Evolutionary conservation across 805 yeast genomes (phyloP), one percentile per base, ranked within the genome.

Genomic region (Kluyveromyces dobzhanskii): DNA sequence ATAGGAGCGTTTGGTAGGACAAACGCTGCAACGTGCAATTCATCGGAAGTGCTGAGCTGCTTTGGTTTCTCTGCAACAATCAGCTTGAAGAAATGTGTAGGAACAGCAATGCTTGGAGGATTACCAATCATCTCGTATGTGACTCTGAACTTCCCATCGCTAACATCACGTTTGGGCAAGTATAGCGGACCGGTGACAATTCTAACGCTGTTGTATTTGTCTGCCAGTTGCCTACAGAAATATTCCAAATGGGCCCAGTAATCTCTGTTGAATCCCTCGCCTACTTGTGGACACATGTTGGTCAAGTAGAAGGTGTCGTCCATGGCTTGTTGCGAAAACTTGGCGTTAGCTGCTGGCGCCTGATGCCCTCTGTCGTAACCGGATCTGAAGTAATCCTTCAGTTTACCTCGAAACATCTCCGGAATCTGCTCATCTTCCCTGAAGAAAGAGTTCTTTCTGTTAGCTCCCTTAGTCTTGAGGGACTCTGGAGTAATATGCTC

Each of bases 331-430:
- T 92, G 98, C 24, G 78, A 76, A 64, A 77, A 92, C 57, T 85
- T 87, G 18, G 97, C 97, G 59, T 92, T 84, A 0, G 97, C 97
- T 4, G 98, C 98, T 3, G 98, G 97, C 0, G 95, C 97, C 52
- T 85, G 86, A 62, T 92, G 98, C 4, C 98, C 98, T 47, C 97
- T 68, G 60, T 92, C 98, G 61, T 85, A 92, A 1, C 98, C 98
- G 24, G 92, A 80, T 50, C 97, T 73, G 69, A 90, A 92, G 59
- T 83, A 92, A 62, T 92, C 97, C 44, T 78, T 71, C 40, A 92
- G 66, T 38, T 73, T 67, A 2, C 80, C 90, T 48, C 97, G 71
- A 59, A 86, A 92, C 51, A 66, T 71, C 21, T 61, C 60, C 0
- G 98, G 98, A 30, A 92, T 75, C 10, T 56, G 51, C 56, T 84